phyloP scores from a whole-genome alignment of 2,329 filamentous ascomycete species.

The Neofusicoccum parvum region DNA sequence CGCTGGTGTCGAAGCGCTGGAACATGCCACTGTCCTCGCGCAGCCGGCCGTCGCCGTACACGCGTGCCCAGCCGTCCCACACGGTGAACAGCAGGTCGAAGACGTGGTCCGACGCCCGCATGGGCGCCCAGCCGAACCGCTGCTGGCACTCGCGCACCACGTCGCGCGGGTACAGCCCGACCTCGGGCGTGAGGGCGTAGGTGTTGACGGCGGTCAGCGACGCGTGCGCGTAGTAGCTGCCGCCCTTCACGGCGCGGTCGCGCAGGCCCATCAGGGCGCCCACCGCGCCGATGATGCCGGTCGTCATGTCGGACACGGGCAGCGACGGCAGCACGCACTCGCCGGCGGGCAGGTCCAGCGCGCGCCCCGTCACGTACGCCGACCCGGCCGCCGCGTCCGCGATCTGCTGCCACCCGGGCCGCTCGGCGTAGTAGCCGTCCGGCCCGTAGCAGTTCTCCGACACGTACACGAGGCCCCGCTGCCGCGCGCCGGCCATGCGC shows the following conservation, averaged over 20 bases:
- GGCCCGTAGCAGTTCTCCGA: conserved; percentile 56
- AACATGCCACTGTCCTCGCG: conserved; percentile 27
- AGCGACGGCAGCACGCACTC: conserved; percentile 31
- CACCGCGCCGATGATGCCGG: conserved; percentile 31
- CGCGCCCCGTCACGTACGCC: conserved; percentile 34
- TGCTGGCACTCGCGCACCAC: conserved; percentile 31
- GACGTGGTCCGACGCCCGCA: conserved; percentile 35
- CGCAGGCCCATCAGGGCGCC: conserved; percentile 31
- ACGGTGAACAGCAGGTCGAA: conserved; percentile 33
- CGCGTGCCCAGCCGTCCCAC: conserved; percentile 32
- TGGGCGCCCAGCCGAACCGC: conserved; percentile 31
- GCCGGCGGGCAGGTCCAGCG: conserved; percentile 33
- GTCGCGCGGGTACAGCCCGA: conserved; percentile 36
- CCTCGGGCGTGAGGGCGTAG: conserved; percentile 33
- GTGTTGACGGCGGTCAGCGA: conserved; percentile 36
- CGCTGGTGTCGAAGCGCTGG: conserved; percentile 28
- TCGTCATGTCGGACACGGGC: conserved; percentile 35
- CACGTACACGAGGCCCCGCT: conserved; percentile 51
- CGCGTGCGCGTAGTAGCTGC: conserved; percentile 26
- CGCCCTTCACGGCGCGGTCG: conserved; percentile 29
- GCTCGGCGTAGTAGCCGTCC: conserved; percentile 48
- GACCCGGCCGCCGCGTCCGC: conserved; percentile 40
- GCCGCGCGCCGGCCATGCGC: conserved; percentile 42
- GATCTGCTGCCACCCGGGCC: conserved; percentile 53
- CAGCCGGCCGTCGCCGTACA: conserved; percentile 25